A percentile compares a stretch with the other conserved stretches of the same genome.
phyloP scores from a whole-genome alignment of 176 grass and related monocot species.

The Leersia perrieri region DNA sequence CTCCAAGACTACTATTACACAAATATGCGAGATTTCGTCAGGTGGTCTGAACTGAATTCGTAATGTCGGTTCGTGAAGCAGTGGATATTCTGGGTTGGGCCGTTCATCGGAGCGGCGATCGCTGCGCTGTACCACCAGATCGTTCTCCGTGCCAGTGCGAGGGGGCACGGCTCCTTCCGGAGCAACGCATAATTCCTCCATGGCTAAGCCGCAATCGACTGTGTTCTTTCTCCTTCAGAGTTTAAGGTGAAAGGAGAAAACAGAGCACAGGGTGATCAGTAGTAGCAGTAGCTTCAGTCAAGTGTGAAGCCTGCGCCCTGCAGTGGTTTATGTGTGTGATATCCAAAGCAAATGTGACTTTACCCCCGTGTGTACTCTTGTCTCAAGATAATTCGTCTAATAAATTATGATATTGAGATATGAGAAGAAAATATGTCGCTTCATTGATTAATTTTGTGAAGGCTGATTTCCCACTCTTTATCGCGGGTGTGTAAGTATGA shows the following conservation, averaged over 20 bases:
- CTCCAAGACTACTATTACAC: not conserved
- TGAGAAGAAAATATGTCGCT: not conserved
- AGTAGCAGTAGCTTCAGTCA: not conserved
- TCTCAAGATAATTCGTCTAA: not conserved
- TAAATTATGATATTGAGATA: slow-evolving; percentile 19
- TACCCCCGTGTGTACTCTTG: not conserved
- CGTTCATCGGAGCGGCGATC: slow-evolving; percentile 56
- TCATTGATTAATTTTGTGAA: not conserved
- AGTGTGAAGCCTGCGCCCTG: slow-evolving; percentile 18
- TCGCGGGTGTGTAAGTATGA: no score
- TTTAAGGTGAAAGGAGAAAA: slow-evolving; percentile 31
- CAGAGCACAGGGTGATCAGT: not conserved
- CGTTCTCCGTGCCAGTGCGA: slow-evolving; percentile 57
- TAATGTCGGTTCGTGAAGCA: slow-evolving; percentile 12
- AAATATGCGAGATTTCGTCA: not conserved
- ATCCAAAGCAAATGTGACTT: not conserved
- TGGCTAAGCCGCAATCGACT: not conserved
- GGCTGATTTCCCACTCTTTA: no score
- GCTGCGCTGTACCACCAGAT: slow-evolving; percentile 74
- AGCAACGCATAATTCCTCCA: slow-evolving; percentile 48
- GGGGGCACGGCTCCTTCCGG: slow-evolving; percentile 53
- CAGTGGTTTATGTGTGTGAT: not conserved
- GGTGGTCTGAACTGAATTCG: not conserved
- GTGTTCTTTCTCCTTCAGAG: not conserved
- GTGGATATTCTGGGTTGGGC: slow-evolving; percentile 87